Evolutionary conservation across 192 early-diverging fungal species (phyloP).

Genomic region (Spizellomyces sp.): DNA sequence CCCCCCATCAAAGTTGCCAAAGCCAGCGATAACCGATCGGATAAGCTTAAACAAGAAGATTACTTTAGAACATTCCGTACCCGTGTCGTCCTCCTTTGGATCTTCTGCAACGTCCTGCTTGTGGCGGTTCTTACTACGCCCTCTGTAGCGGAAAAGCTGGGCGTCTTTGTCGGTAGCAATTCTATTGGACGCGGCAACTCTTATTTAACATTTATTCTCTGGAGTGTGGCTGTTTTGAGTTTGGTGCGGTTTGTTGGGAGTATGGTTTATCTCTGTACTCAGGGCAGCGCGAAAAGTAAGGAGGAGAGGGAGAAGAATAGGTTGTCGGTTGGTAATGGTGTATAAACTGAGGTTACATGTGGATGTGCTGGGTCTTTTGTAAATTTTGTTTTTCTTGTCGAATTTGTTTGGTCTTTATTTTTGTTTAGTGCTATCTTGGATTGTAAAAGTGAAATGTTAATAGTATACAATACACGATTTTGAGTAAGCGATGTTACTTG

Average conservation of each 20-base stretch:
- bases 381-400: no score
- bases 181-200: slow-evolving; percentile 23
- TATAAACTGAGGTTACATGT: neutral
- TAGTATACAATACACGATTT: no score
- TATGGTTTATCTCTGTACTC: slow-evolving; percentile 33
- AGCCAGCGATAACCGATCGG: slow-evolving; percentile 6
- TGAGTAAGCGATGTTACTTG: no score
- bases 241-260: slow-evolving; percentile 78
- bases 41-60: slow-evolving; percentile 39
- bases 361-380: no score
- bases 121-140: slow-evolving; percentile 44
- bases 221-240: slow-evolving; percentile 73
- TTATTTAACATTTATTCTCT: slow-evolving; percentile 50
- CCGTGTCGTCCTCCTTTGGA: slow-evolving; percentile 50
- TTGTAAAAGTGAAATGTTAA: no score
- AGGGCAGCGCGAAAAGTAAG: slow-evolving; percentile 16
- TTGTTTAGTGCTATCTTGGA: no score
- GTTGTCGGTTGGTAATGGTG: neutral
- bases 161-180: slow-evolving; percentile 16
- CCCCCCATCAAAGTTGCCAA: slow-evolving; percentile 4
- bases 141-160: slow-evolving; percentile 25
- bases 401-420: no score
- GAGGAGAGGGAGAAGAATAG: slow-evolving; percentile 14
- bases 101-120: slow-evolving; percentile 46
- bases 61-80: slow-evolving; percentile 55